Conservation (phyloP, 345 rosid species). For the Conringia planisiliqua region DNA sequence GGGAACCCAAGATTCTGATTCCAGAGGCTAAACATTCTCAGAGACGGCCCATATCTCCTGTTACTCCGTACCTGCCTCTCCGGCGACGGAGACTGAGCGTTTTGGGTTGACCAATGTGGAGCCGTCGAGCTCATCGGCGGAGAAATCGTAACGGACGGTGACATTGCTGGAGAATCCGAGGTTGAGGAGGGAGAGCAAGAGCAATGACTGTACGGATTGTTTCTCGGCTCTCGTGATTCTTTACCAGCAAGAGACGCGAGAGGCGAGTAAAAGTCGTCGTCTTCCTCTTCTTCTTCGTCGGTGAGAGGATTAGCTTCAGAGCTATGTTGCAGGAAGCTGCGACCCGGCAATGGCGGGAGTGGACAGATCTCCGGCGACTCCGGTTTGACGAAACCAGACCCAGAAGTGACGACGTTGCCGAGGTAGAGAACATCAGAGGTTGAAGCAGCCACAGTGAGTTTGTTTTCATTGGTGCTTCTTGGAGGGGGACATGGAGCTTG, state of each 20-base stretch:
- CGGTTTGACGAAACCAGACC: constrained; percentile 50
- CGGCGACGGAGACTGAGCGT: constrained; percentile 31
- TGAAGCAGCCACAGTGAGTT: constrained; percentile 45
- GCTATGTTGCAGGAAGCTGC: constrained; percentile 43
- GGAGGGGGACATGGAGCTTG: constrained; percentile 28
- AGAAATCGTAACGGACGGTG: constrained; percentile 64
- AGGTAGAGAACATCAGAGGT: constrained; percentile 76
- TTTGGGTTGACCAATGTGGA: constrained; percentile 30
- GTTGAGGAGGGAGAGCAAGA: constrained; percentile 53
- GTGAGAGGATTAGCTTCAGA: constrained; percentile 41
- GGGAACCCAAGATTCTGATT: constrained; percentile 28
- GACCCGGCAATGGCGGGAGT: constrained; percentile 77
- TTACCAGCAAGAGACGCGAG: constrained; percentile 61
- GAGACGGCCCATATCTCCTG: constrained; percentile 31
- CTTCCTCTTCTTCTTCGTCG: constrained; percentile 36
- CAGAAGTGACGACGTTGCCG: constrained; percentile 53
- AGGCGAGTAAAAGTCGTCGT: constrained; percentile 80
- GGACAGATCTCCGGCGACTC: constrained; percentile 91
- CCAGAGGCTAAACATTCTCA: constrained; percentile 34
- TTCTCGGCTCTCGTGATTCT: constrained; percentile 44
- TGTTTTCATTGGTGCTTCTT: constrained; percentile 28
- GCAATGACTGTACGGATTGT: constrained; percentile 44
- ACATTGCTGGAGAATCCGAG: constrained; percentile 63
- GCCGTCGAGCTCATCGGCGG: constrained; percentile 50
- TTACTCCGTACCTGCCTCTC: constrained; percentile 24